Evolutionary conservation across 2,329 filamentous ascomycete genomes (phyloP).

Genomic region (Dactylellina parvicollis): DNA sequence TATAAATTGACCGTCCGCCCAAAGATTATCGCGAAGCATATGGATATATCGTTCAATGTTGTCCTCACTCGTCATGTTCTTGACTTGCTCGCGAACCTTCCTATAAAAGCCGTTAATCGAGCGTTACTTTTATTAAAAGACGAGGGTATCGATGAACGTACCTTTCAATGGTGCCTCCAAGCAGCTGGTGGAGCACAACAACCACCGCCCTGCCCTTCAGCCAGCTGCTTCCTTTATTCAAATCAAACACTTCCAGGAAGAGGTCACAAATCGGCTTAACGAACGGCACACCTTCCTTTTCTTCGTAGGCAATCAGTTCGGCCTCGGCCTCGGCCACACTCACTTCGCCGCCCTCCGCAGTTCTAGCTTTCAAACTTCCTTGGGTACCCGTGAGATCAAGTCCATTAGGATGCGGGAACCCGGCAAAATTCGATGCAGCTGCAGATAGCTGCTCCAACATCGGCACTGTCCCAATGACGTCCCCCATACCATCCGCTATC

Average conservation of each 20-base stretch:
- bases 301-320: conserved; percentile 91
- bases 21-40: conserved; percentile 78
- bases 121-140: neutral
- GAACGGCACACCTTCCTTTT: conserved; percentile 88
- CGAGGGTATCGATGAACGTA: conserved; percentile 1
- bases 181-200: conserved; percentile 91
- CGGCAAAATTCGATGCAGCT: conserved; percentile 44
- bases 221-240: conserved; percentile 97
- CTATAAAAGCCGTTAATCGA: conserved; percentile 32
- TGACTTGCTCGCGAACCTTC: conserved; percentile 87
- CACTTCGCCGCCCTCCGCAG: conserved; percentile 48
- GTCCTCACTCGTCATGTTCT: conserved; percentile 78
- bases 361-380: conserved; percentile 72
- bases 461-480: conserved; percentile 94
- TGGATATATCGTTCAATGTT: conserved; percentile 79
- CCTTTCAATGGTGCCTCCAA: conserved; percentile 94
- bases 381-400: conserved; percentile 9
- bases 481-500: conserved; percentile 96
- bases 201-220: conserved; percentile 93
- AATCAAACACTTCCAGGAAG: conserved; percentile 93
- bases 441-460: conserved; percentile 89
- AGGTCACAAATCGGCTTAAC: conserved; percentile 98
- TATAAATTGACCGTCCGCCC: conserved; percentile 75
- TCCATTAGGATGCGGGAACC: conserved; percentile 33
- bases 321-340: conserved; percentile 78